Conservation (phyloP, 495 filamentous ascomycete genomes). For the Lentithecium fluviatile region DNA sequence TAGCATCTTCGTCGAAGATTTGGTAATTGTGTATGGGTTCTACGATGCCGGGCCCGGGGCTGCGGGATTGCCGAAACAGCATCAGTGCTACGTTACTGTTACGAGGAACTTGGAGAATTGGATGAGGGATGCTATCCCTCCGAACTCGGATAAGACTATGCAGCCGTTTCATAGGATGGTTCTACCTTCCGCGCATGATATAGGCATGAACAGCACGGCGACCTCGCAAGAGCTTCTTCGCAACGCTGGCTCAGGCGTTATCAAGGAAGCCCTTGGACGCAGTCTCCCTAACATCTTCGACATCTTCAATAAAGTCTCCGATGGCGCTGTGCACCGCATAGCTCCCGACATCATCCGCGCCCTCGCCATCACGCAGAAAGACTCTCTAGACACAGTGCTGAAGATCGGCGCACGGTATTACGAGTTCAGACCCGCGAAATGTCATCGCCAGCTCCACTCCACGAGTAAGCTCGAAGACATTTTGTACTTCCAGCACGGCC, state of each 20-base stretch:
- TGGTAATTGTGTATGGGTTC: constrained; percentile 52
- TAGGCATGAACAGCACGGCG: constrained; percentile 58
- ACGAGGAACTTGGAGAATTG: constrained; percentile 48
- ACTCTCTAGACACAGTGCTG: constrained; percentile 49
- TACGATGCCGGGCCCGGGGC: constrained; percentile 52
- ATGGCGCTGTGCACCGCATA: constrained; percentile 29
- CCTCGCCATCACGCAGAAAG: constrained; percentile 57
- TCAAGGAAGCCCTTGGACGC: constrained; percentile 40
- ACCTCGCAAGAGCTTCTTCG: constrained; percentile 44
- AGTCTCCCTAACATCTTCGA: constrained; percentile 24
- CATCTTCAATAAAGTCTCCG: constrained; percentile 25
- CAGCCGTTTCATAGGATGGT: constrained; percentile 50
- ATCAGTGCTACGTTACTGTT: constrained; percentile 56
- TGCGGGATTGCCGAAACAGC: constrained; percentile 47
- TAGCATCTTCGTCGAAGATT: constrained; percentile 44
- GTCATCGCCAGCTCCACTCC: constrained; percentile 44
- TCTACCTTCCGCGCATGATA: constrained; percentile 51
- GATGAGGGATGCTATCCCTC: constrained; percentile 50
- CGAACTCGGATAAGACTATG: constrained; percentile 44
- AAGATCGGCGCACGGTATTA: constrained; percentile 55
- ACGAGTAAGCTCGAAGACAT: constrained; percentile 46
- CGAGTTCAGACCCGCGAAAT: constrained; percentile 55
- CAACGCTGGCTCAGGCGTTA: constrained; percentile 44
- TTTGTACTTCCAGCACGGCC: constrained; percentile 55
- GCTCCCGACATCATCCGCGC: constrained; percentile 53